Evolutionary conservation across 306 rosid species (phyloP), one percentile per base, ranked within the genome.

Genomic region (Myrica gale): DNA sequence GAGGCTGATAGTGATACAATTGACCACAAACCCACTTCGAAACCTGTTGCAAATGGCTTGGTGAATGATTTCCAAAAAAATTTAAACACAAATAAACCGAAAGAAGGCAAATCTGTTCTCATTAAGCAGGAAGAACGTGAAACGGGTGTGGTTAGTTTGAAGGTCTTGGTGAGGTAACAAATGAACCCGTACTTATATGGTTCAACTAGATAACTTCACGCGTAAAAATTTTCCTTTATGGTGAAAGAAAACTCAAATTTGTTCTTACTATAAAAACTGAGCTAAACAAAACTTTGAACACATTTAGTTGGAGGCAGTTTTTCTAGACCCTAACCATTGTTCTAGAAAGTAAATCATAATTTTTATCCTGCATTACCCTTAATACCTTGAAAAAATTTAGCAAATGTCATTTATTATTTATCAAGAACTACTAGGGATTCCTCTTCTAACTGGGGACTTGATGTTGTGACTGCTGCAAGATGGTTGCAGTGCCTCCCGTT

Each of bases 51-150:
- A 4, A 84, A 79, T 74, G 86, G 78, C 50, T 80, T 74, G 52
- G 65, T 44, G 37, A 80, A 68, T 69, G 89, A 87, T 67, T 79
- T 85, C 7, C 80, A 61, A 74, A 82, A 69, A 21, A 86, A 87
- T 71, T 70, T 50, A 73, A 85, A 72, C 74, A 77, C 76, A 72
- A 90, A 80, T 72, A 87, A 86, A 69, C 87, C 81, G 39, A 88
- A 83, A 73, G 78, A 82, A 46, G 74, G 72, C 73, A 93, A 86
- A 71, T 93, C 96, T 6, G 86, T 86, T 62, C 85, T 91, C 42
- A 78, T 93, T 55, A 91, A 87, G 85, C 86, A 90, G 85, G 98
- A 93, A 86, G 98, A 93, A 72, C 79, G 92, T 72, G 98, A 91
- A 77, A 90, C 96, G 10, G 98, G 98, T 5, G 80, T 91, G 56